Conservation (phyloP, 140 eudicot genomes). For the Bidens hawaiensis region DNA sequence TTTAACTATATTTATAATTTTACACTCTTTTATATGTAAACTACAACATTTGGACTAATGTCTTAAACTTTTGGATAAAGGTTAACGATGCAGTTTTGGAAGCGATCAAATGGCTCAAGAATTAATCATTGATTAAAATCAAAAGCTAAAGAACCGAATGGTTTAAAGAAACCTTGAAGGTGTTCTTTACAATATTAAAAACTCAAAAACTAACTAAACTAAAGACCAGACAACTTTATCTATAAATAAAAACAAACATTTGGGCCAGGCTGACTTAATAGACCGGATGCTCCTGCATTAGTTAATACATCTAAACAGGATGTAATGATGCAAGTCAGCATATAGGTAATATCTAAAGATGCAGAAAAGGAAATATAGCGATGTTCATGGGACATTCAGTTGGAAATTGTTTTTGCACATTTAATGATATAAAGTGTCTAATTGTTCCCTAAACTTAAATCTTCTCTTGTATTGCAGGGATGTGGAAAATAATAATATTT, state of each 20-base stretch:
- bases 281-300: no score
- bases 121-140: no score
- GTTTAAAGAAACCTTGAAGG: no score
- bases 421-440: conserved; percentile 8
- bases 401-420: background rate
- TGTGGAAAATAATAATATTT: conserved; percentile 52
- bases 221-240: no score
- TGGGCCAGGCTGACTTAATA: no score
- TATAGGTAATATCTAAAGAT: background rate
- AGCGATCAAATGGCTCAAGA: no score
- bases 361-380: background rate
- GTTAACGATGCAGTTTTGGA: no score
- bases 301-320: background rate
- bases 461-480: conserved; percentile 57
- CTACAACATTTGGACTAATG: background rate
- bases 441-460: conserved; percentile 11
- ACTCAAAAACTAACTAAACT: no score
- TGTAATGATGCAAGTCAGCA: background rate
- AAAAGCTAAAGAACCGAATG: no score
- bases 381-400: background rate
- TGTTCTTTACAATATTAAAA: no score
- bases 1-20: background rate
- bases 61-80: conserved; percentile 1
- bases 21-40: background rate
- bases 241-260: no score